A percentile compares a stretch with the other conserved stretches of the same genome.
Evolutionary conservation across 805 yeast species (phyloP).

Genomic region (Lipomyces chichibuensis): DNA sequence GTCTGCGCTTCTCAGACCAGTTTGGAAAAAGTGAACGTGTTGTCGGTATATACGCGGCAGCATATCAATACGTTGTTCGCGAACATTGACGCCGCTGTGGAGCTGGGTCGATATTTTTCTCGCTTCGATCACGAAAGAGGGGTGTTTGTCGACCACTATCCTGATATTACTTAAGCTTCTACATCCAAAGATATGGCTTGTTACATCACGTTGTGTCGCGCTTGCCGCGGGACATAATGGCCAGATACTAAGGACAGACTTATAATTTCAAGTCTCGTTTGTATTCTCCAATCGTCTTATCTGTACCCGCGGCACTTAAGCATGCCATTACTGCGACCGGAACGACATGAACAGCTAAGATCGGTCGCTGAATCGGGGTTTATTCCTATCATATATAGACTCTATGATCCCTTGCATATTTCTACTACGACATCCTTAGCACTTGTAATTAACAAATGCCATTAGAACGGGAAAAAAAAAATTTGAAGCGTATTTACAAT

Average conservation of each 20-base stretch:
- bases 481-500: not conserved
- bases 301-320: not conserved
- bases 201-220: not conserved
- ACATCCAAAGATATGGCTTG: not conserved
- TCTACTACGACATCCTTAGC: too few relatives aligned
- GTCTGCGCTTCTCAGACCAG: conserved; percentile 15
- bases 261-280: not conserved
- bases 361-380: too few relatives aligned
- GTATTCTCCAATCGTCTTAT: not conserved
- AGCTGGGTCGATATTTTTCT: conserved; percentile 15
- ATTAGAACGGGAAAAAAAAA: not conserved
- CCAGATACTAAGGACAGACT: not conserved
- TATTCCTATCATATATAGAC: not conserved
- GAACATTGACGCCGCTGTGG: conserved; percentile 1
- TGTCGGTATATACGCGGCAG: not conserved
- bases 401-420: not conserved
- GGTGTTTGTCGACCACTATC: conserved; percentile 1
- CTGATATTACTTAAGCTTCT: not conserved
- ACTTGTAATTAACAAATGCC: not conserved
- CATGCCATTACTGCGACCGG: not conserved
- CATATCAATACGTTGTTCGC: conserved; percentile 1
- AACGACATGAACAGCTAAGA: not conserved
- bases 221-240: not conserved
- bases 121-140: conserved; percentile 2
- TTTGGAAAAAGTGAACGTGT: not conserved